A percentile compares a stretch with the other conserved stretches of the same genome.
phyloP scores from a whole-genome alignment of 1,284 basidiomycete species.

The Fistulinella cinereoalba region DNA sequence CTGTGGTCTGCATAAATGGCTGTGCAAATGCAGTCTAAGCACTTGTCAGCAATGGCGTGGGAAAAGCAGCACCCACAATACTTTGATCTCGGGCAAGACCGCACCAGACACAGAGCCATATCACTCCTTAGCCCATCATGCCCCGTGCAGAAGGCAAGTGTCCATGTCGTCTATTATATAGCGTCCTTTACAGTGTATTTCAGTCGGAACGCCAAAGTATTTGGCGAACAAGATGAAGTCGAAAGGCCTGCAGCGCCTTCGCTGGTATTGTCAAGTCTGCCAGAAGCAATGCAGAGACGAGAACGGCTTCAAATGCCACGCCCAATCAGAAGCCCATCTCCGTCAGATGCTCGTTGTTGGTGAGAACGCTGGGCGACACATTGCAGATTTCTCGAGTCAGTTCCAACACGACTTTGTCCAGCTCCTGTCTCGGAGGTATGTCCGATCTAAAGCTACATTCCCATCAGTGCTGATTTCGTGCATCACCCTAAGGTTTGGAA shows the following conservation, averaged over 20 bases:
- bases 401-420: no score
- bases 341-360: constrained; percentile 96
- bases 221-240: no score
- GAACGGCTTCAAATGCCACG: constrained; percentile 93
- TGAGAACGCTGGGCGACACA: no score
- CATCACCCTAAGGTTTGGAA: no score
- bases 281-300: constrained; percentile 95
- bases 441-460: no score
- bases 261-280: constrained; percentile 98
- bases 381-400: constrained; percentile 87
- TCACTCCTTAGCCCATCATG: no score
- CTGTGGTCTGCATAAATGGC: constrained; percentile 8
- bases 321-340: constrained; percentile 87
- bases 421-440: constrained; percentile 73
- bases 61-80: no score
- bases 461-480: not conserved
- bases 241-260: constrained; percentile 88
- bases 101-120: no score
- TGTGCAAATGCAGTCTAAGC: constrained; percentile 5
- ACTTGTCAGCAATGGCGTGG: constrained; percentile 14
- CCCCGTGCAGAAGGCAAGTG: constrained; percentile 81
- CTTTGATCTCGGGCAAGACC: no score
- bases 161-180: constrained; percentile 25
- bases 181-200: not conserved
- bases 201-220: constrained; percentile 88